Evolutionary conservation across 1,139 yeast genomes (phyloP), one percentile per base, ranked within the genome.

Genomic region (Chernovozyma aurita): DNA sequence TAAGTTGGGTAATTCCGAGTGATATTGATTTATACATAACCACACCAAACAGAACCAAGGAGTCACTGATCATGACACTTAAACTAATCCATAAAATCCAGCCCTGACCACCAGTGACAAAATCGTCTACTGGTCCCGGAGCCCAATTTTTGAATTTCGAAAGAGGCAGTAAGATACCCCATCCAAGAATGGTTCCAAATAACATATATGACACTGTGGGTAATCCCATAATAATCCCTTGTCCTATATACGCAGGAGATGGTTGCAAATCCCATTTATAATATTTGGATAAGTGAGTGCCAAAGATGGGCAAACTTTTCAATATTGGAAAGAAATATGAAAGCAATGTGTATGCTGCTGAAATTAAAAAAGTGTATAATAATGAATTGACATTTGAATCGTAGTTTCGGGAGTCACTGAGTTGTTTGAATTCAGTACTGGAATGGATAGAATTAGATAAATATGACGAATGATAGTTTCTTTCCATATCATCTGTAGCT

Each of bases 11-110:
- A 7, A 26, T 13, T 13, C 38, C 42, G 15, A 31, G 35, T 18
- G 11, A 41, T 3, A 66, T 37, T 0, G 86, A 75, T 43, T 64
- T 73, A 2, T 60, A 50, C 1, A 81, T 68, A 13, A 88, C 78
- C 2, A 85, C 83, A 1, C 77, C 45, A 48, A 92, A 84, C 0
- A 95, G 84, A 1, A 90, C 87, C 11, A 87, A 66, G 3, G 96
- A 85, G 55, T 92, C 98, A 35, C 87, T 82, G 18, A 92, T 85
- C 98, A 92, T 92, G 28, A 88, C 88, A 25, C 96, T 81, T 48
- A 92, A 72, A 56, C 95, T 82, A 41, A 88, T 70, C 98, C 98
- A 92, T 52, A 92, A 67, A 38, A 92, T 86, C 98, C 98, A 92
- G 12, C 98, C 98, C 53, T 92, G 97, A 1, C 90, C 85, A 2